Evolutionary conservation across 164 flowering plant genomes (phyloP), one percentile per base, ranked within the genome.

Genomic region (Sedum album): DNA sequence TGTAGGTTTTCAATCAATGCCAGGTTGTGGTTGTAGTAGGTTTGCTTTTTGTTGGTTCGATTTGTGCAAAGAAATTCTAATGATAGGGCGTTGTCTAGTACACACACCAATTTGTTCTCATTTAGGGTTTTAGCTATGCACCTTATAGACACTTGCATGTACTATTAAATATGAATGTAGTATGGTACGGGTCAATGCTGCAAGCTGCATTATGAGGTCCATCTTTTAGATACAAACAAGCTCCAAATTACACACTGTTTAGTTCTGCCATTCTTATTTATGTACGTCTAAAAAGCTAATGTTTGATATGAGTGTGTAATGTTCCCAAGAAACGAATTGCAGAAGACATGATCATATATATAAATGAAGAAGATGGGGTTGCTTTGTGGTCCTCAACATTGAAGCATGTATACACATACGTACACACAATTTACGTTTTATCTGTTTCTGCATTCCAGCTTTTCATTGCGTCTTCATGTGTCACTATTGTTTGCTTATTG

Each of bases 381-480:
- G 53, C 21, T n/a, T 21, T 28, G 61, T 55, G 31, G 61, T 55
- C 5, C 61, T 25, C 14, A 55, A 26, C 26, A 31, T 5, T 55
- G 26, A 55, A 55, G 61, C 61, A 26, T 25, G 18, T 11, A 55
- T 55, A 41, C 11, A 38, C 10, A 38, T 14, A 11, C 2, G 46
- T 8, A 10, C 31, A 11, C 1, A 25, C 18, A 25, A 55, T 25
- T 8, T 25, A 25, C 20, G 61, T 55, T 55, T 55, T 41, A 55
- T 55, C 31, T 55, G 61, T 55, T 55, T 55, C 61, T 55, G 31
- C 61, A 11, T 55, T 55, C 61, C 31, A 10, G 31, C 31, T 55
- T 55, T 55, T n/a, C 61, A 31, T 55, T 55, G 31, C 5, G 25
- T 55, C 31, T 55, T 55, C 61, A 55, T 55, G 61, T 55, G 61